Evolutionary conservation across 257 asterid genomes (phyloP).

Genomic region (Haberlea rhodopensis): DNA sequence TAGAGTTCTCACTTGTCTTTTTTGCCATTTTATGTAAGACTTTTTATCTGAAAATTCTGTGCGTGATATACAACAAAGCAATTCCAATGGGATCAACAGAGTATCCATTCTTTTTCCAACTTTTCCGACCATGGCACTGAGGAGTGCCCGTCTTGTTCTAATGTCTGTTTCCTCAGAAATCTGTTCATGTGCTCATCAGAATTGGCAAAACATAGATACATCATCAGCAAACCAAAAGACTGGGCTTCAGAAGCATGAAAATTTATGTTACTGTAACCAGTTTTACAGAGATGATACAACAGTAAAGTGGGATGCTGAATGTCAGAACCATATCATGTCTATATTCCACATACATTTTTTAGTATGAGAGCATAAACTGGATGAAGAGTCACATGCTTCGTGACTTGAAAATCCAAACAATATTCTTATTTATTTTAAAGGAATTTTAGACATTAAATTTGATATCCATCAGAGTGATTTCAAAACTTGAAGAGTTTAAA

Average conservation of each 20-base stretch:
- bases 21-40: constrained; percentile 93
- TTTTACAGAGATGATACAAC: constrained; percentile 11
- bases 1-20: constrained; percentile 79
- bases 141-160: constrained; percentile 86
- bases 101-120: constrained; percentile 97
- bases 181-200: constrained; percentile 41
- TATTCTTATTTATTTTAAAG: too few relatives aligned
- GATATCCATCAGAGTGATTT: too few relatives aligned
- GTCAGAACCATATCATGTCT: constrained; percentile 4
- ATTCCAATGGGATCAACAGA: constrained; percentile 82
- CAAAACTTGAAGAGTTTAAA: too few relatives aligned
- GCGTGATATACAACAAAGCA: constrained; percentile 90
- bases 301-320: constrained; percentile 14
- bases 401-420: too few relatives aligned
- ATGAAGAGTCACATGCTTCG: background rate
- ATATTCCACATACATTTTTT: constrained; percentile 15
- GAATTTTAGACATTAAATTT: too few relatives aligned
- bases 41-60: constrained; percentile 93
- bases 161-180: constrained; percentile 88
- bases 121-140: constrained; percentile 93
- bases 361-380: constrained; percentile 12
- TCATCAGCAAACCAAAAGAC: constrained; percentile 19
- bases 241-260: constrained; percentile 4
- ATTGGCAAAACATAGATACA: constrained; percentile 24
- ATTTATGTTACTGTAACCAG: constrained; percentile 6